These are phyloP conservation scores for Didymella exigua DNA, from an alignment of 2,329 filamentous ascomycete species.

Conservation along the genomic window DNA sequence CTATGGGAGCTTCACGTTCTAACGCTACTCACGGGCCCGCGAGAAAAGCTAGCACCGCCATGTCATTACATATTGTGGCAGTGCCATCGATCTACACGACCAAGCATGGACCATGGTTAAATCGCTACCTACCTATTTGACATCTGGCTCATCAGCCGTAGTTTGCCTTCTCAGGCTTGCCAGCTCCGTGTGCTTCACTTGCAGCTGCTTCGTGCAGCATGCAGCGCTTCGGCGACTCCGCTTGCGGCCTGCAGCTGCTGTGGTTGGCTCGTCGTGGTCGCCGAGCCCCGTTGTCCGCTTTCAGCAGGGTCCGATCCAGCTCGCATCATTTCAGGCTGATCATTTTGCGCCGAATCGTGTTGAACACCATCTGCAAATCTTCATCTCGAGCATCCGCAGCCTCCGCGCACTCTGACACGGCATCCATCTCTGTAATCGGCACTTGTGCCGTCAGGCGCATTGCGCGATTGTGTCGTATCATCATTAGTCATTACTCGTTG, in stretches of 20 bases:
- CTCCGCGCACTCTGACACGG: not conserved
- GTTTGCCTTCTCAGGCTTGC: not conserved
- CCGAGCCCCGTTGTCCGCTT: not conserved
- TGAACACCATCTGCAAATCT: slow-evolving; percentile 7
- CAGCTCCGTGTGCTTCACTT: slow-evolving; percentile 1
- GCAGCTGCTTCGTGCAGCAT: slow-evolving; percentile 5
- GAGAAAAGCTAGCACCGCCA: not conserved
- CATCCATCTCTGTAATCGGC: not conserved
- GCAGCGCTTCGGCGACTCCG: slow-evolving; percentile 14
- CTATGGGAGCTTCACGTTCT: not conserved
- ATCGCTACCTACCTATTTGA: not conserved
- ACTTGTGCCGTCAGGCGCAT: not conserved
- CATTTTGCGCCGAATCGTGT: slow-evolving; percentile 9
- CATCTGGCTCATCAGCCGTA: not conserved
- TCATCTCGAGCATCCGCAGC: slow-evolving; percentile 5
- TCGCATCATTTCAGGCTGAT: not conserved
- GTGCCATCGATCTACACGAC: not conserved
- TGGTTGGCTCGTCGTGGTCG: not conserved
- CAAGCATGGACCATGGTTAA: not conserved
- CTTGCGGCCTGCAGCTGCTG: not conserved
- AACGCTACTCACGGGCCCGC: slow-evolving; percentile 1
- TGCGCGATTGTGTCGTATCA: slow-evolving; percentile 1
- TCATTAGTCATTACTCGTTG: slow-evolving; percentile 10
- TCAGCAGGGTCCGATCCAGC: slow-evolving; percentile 1
- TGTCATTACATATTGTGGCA: slow-evolving; percentile 11